These are phyloP conservation scores for Nakazawaea holstii DNA, from an alignment of 805 yeast species.

Conservation along the genomic window DNA sequence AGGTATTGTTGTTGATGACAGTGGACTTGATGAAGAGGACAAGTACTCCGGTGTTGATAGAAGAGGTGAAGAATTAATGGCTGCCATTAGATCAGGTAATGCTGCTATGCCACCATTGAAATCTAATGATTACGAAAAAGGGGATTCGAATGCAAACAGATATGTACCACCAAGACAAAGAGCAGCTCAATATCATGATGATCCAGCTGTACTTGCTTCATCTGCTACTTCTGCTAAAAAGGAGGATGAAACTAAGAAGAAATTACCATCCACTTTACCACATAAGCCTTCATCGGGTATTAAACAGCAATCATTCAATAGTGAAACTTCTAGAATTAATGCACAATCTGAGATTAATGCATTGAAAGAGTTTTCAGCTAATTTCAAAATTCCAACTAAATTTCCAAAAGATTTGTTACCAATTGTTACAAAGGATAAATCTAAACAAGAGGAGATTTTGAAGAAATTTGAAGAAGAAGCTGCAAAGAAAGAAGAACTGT, in stretches of 20 bases:
- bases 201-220: conserved; percentile 63
- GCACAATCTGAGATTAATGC: conserved; percentile 64
- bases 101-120: neutral
- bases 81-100: conserved; percentile 29
- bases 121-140: too few species aligned
- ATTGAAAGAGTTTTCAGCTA: conserved; percentile 73
- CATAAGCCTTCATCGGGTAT: conserved; percentile 16
- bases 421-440: conserved; percentile 60
- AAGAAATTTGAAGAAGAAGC: conserved; percentile 19
- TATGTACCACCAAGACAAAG: conserved; percentile 56
- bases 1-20: conserved; percentile 69
- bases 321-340: conserved; percentile 37
- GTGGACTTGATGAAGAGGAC: conserved; percentile 92
- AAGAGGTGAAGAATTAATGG: conserved; percentile 45
- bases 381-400: conserved; percentile 52
- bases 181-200: conserved; percentile 45
- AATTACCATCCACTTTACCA: conserved; percentile 11
- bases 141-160: conserved; percentile 27
- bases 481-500: conserved; percentile 13
- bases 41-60: conserved; percentile 90
- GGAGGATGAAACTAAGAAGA: neutral
- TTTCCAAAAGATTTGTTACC: conserved; percentile 64
- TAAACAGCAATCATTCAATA: conserved; percentile 14
- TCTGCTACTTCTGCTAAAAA: conserved; percentile 26
- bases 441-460: conserved; percentile 57